Evolutionary conservation across 768 basidiomycete species (phyloP), one percentile per base, ranked within the genome.

Genomic region (Mycena polygramma): DNA sequence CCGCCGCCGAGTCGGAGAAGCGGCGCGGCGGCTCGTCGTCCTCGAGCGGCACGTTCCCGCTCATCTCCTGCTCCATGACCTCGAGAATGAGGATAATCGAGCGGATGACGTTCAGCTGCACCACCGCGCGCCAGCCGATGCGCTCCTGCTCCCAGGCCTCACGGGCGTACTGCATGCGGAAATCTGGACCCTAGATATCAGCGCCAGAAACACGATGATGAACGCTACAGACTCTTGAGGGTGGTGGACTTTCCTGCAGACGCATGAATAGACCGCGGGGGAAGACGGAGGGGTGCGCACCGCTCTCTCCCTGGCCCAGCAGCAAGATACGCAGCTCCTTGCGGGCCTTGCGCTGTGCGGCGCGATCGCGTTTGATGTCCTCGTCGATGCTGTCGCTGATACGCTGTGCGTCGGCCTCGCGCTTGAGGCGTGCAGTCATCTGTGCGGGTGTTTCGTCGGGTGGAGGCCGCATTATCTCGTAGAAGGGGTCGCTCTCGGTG

Each of bases 101-200:
- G 59, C 88, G 90, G 45, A 94, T 88, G 73, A 95, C 86, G 78
- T 95, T 95, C 63, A 95, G 89, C 71, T 93, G 93, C 15, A 95
- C 88, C 66, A 94, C 91, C 0, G 90, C 84, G 24, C 91, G 88
- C 94, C 94, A 95, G 52, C 91, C 90, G 22, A 85, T 81, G 26
- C 92, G 90, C 75, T 95, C 93, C 55, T 83, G 82, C 60, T 84
- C 83, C 91, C 92, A 94, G 68, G 89, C 88, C 1, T 85, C 82
- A 36, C 80, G 82, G 8, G 90, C 88, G 77, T 89, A 93, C 48
- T 86, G 85, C 84, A 94, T 88, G 67, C 91, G 91, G 74, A 94
- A 92, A 79, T 93, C 92, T 94, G 35, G 41, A 14, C 61, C 20
- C 35, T 41, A 41, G 59, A 10, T 6, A 49, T 24, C 26, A 55